Evolutionary conservation across 2,329 filamentous ascomycete species (phyloP).

Genomic region (Hypoxylon sp.): DNA sequence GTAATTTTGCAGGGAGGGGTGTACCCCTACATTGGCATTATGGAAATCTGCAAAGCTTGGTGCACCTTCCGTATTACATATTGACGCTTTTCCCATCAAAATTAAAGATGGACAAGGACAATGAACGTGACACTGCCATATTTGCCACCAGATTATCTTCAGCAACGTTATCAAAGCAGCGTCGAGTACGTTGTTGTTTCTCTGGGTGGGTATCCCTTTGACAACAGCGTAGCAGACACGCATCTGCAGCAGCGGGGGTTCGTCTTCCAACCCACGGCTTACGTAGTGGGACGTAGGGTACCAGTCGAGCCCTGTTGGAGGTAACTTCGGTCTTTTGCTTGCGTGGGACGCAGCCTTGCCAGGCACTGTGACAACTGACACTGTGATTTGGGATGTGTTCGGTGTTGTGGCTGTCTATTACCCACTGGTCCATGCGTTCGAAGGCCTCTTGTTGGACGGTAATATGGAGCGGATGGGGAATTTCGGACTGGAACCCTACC

Average conservation of each 20-base stretch:
- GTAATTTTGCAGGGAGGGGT: constrained; percentile 25
- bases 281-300: constrained; percentile 27
- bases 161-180: constrained; percentile 12
- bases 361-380: constrained; percentile 38
- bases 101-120: constrained; percentile 15
- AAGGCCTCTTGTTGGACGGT: constrained; percentile 32
- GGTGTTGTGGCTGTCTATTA: constrained; percentile 10
- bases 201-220: constrained; percentile 21
- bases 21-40: constrained; percentile 18
- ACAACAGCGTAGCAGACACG: constrained; percentile 33
- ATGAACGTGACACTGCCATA: constrained; percentile 1
- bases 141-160: constrained; percentile 6
- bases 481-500: constrained; percentile 35
- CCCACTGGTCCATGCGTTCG: constrained; percentile 34
- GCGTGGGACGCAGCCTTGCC: constrained; percentile 39
- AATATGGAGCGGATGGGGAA: constrained; percentile 32
- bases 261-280: constrained; percentile 26
- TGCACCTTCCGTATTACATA: not conserved
- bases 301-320: constrained; percentile 23
- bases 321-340: constrained; percentile 37
- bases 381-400: constrained; percentile 35
- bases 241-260: constrained; percentile 27
- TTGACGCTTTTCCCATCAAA: constrained; percentile 11
- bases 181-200: constrained; percentile 1
- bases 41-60: constrained; percentile 9